phyloP scores from a whole-genome alignment of 2,329 filamentous ascomycete genomes.

The Penicillium crustosum region DNA sequence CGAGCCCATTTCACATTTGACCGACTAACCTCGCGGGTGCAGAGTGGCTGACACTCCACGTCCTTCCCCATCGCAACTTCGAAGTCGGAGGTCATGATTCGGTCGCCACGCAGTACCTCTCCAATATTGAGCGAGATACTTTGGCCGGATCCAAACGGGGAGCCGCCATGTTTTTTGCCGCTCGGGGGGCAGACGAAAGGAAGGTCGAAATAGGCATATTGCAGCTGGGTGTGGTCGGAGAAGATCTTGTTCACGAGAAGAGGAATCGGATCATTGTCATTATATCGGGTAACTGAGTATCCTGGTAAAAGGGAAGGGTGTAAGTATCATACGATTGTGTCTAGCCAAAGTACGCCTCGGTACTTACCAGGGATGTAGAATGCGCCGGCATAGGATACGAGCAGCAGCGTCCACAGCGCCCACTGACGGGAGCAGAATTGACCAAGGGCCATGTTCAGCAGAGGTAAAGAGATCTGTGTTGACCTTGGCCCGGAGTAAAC shows the following conservation, averaged over 20 bases:
- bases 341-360: neutral
- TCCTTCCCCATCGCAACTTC: constrained; percentile 76
- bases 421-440: constrained; percentile 20
- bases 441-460: constrained; percentile 17
- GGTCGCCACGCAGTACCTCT: constrained; percentile 82
- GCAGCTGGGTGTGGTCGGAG: constrained; percentile 84
- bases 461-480: constrained; percentile 4
- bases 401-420: constrained; percentile 21
- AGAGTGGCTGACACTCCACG: constrained; percentile 69
- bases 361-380: constrained; percentile 82
- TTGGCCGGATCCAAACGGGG: constrained; percentile 70
- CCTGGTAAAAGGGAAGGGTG: constrained; percentile 50
- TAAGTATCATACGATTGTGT: constrained; percentile 11
- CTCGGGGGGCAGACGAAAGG: constrained; percentile 83
- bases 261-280: constrained; percentile 72
- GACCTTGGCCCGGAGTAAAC: constrained; percentile 13
- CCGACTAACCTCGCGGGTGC: constrained; percentile 65
- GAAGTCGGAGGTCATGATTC: constrained; percentile 81
- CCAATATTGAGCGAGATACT: constrained; percentile 80
- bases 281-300: constrained; percentile 80
- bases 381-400: constrained; percentile 56
- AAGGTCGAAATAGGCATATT: constrained; percentile 86
- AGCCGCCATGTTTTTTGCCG: constrained; percentile 63
- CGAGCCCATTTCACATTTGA: constrained; percentile 66
- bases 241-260: constrained; percentile 92